Conservation (phyloP, 2,329 filamentous ascomycete genomes). For the Anisogramma anomala region DNA sequence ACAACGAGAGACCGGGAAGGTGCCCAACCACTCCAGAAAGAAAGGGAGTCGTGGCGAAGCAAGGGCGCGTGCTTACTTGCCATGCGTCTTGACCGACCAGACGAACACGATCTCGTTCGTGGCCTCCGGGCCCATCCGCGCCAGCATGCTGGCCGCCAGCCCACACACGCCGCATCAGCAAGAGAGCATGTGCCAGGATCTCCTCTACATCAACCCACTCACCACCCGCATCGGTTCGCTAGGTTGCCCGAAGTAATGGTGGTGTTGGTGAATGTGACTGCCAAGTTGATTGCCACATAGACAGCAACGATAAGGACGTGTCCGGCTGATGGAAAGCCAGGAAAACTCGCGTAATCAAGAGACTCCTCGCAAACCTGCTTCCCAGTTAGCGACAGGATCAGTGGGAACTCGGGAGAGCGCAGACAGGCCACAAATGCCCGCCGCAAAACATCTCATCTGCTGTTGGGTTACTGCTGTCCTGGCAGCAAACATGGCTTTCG, state of each 20-base stretch:
- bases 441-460: conserved; percentile 10
- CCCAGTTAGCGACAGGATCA: background rate
- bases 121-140: conserved; percentile 28
- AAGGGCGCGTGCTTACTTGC: conserved; percentile 22
- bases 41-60: too few species aligned
- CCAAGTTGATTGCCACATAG: conserved; percentile 23
- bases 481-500: background rate
- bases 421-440: conserved; percentile 10
- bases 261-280: conserved; percentile 22
- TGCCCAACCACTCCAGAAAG: background rate
- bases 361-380: conserved; percentile 19
- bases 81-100: conserved; percentile 36
- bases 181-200: too few species aligned
- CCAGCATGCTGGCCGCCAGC: conserved; percentile 33
- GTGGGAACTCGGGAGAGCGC: conserved; percentile 9
- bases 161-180: too few species aligned
- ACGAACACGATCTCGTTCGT: conserved; percentile 34
- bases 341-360: conserved; percentile 22
- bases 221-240: conserved; percentile 25
- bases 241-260: conserved; percentile 15
- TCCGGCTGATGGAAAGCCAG: conserved; percentile 24
- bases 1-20: too few species aligned
- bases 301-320: conserved; percentile 22
- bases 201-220: too few species aligned
- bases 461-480: conserved; percentile 7